Base-by-base conservation (phyloP, 345 rosid species). In the Isatis tinctoria region DNA sequence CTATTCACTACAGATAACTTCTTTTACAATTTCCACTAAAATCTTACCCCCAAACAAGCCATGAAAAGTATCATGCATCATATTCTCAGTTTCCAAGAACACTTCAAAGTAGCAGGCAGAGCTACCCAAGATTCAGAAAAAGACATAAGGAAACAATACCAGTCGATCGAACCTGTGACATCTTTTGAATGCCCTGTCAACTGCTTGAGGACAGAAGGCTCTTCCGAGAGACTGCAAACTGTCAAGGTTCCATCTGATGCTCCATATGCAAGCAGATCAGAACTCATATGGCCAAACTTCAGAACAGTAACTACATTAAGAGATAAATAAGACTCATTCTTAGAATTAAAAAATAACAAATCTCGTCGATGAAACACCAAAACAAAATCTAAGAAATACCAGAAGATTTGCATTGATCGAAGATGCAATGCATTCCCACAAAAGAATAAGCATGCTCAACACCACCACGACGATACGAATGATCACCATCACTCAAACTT, bases 101-200 rank as follows among this genome's bases (percentile, higher is more conserved):
- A 13, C 0, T n/a, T n/a, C n/a, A n/a, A n/a, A n/a, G n/a, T 52
- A 40, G 33, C 66, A 77, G 77, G 20, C 52, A 73, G 36, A 51
- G 66, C 41, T 62, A 53, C 32, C 70, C 64, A 78, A 79, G 49
- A 70, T 41, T 72, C 18, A 73, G 67, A 73, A 80, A 74, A 83
- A 85, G 79, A 78, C 76, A 51, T 77, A 45, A 62, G 68, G 85
- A 78, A 82, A 70, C 63, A 79, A 75, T 87, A 88, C 95, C 93
- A 87, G 90, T 78, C 67, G 82, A 84, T 78, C 96, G 81, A 88
- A 95, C 99, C 99, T 91, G 99, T 91, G 88, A 94, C 97, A 87
- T 94, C 98, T 82, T 86, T 90, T 11, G 93, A 85, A 65, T 95
- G 97, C 54, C 96, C 93, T 26, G 65, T 83, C 61, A 90, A 83